Evolutionary conservation across 345 rosid genomes (phyloP), one percentile per base, ranked within the genome.

Genomic region (Eutrema japonicum): DNA sequence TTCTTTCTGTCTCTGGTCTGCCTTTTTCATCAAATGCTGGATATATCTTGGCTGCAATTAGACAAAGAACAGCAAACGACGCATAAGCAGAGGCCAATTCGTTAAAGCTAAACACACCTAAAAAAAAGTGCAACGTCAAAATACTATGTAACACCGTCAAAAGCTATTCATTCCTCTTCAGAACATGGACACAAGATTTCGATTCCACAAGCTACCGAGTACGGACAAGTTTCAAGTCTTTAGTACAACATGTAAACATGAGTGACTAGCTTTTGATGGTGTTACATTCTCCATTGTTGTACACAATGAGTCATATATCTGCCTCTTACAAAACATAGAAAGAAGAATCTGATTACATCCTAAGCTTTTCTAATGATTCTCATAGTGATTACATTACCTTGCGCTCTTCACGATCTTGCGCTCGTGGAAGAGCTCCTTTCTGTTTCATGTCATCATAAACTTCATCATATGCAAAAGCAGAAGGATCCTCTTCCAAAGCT

Each of bases 401-500:
- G 58, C 85, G 86, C 45, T 90, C 93, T 72, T 79, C 78, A 8
- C 87, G 93, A 77, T 88, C 92, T 59, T 78, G 82, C 13, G 72
- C 65, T 5, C 78, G 82, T 6, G 92, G 92, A 42, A 59, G 88
- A 66, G 80, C 83, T 38, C 59, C 74, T 62, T 85, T 79, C 62
- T 82, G 82, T 79, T 92, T 95, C 89, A 90, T 88, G 63, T 89
- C 86, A 61, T 88, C 94, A 57, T 86, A 90, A 66, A 90, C 92
- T 40, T 90, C 97, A 72, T 92, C 97, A 5, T 92, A 92, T 32
- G 91, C 85, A 65, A 92, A 92, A 43, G 85, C 95, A 0, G 83
- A 80, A 10, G 98, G 96, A 62, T 95, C 97, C 51, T 90, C 98
- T 67, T 88, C 92, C 73, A 92, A 70, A 6, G 96, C 92, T 75